These are phyloP conservation scores for Westerdykella aurantiaca DNA, from an alignment of 2,329 filamentous ascomycete genomes.

Conservation along the genomic window DNA sequence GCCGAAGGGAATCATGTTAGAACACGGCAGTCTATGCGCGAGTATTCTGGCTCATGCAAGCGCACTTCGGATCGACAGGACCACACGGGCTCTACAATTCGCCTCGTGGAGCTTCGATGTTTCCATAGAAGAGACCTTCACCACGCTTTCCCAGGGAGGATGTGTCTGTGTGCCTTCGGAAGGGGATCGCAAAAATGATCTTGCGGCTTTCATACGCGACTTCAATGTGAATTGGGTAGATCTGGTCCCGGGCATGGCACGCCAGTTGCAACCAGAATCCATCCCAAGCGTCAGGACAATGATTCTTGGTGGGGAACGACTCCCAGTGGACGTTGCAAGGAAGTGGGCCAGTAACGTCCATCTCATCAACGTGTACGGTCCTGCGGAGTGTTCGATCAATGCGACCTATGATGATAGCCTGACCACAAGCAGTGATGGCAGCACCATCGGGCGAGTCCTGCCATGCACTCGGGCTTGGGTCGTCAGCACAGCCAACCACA, in stretches of 20 bases:
- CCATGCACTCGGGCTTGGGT: conserved; percentile 14
- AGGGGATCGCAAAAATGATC: conserved; percentile 44
- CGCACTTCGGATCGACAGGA: too few relatives aligned
- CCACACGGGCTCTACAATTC: conserved; percentile 20
- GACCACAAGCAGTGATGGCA: too few relatives aligned
- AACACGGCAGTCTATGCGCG: conserved; percentile 3
- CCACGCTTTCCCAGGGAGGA: conserved; percentile 43
- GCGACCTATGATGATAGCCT: background rate
- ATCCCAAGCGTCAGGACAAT: conserved; percentile 6
- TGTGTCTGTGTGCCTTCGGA: conserved; percentile 51
- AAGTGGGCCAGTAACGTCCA: conserved; percentile 9
- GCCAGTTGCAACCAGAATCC: conserved; percentile 5
- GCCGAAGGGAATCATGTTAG: conserved; percentile 9
- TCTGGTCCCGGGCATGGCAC: conserved; percentile 9
- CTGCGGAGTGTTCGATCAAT: conserved; percentile 9
- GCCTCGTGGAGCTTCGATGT: conserved; percentile 48
- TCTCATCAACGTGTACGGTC: conserved; percentile 15
- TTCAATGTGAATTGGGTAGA: conserved; percentile 1
- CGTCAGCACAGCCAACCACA: conserved; percentile 16
- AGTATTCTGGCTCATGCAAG: background rate
- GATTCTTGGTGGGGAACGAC: conserved; percentile 9
- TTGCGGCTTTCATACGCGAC: conserved; percentile 21
- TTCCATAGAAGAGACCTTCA: conserved; percentile 48
- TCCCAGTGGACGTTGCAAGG: conserved; percentile 2
- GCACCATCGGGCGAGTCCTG: too few relatives aligned